phyloP scores from a whole-genome alignment of 257 asterid genomes.

The Eustoma russellianum region DNA sequence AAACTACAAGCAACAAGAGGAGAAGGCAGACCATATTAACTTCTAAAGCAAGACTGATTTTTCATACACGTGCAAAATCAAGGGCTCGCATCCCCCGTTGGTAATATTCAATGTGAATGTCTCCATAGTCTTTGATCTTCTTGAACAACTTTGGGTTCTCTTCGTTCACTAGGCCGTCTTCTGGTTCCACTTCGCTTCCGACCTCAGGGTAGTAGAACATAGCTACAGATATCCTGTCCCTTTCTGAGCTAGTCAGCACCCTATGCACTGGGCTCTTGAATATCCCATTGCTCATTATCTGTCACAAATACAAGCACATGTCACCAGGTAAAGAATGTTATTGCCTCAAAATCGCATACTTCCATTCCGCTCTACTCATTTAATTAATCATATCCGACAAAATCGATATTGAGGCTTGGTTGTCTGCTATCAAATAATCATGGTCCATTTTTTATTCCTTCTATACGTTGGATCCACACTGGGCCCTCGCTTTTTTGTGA shows the following conservation, averaged over 20 bases:
- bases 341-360: not conserved
- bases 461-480: too few relatives aligned
- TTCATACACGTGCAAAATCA: constrained; percentile 9
- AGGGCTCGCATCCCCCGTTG: constrained; percentile 12
- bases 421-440: too few relatives aligned
- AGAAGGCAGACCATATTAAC: too few relatives aligned
- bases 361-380: too few relatives aligned
- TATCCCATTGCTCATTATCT: constrained; percentile 49
- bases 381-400: too few relatives aligned
- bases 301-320: not conserved
- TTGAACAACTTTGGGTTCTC: constrained; percentile 28
- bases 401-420: too few relatives aligned
- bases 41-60: not conserved
- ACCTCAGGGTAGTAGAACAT: constrained; percentile 36
- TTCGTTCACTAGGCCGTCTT: constrained; percentile 26
- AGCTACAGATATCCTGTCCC: constrained; percentile 33
- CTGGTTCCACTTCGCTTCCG: constrained; percentile 48
- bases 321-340: not conserved
- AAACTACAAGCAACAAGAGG: too few relatives aligned
- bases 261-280: constrained; percentile 47
- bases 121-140: constrained; percentile 41
- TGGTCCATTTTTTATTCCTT: too few relatives aligned
- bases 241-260: constrained; percentile 28
- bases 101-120: constrained; percentile 20
- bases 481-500: too few relatives aligned